phyloP scores from a whole-genome alignment of 768 basidiomycete genomes.

The Agrocybe praecox region DNA sequence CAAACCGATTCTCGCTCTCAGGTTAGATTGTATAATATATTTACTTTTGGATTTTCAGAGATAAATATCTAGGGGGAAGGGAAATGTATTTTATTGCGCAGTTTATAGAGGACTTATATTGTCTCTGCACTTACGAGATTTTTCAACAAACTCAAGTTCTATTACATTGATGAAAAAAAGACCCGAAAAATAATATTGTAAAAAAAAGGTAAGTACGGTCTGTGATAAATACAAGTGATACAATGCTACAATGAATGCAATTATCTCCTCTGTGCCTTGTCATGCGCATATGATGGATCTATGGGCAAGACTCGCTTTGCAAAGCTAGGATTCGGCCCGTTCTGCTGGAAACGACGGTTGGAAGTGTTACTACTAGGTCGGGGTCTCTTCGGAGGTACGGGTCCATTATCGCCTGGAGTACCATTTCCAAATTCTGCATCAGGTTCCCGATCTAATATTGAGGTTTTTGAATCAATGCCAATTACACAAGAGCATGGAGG shows the following conservation, averaged over 20 bases:
- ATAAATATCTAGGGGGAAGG: not conserved
- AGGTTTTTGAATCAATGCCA: too few species aligned
- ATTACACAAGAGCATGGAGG: too few species aligned
- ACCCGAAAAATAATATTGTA: too few species aligned
- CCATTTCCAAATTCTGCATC: slow-evolving; percentile 42
- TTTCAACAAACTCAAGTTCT: not conserved
- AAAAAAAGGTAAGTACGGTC: too few species aligned
- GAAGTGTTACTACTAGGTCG: slow-evolving; percentile 59
- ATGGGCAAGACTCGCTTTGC: slow-evolving; percentile 64
- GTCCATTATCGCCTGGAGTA: slow-evolving; percentile 38
- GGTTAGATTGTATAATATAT: not conserved
- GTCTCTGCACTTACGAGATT: not conserved
- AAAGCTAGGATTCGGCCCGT: too few species aligned
- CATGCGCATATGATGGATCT: slow-evolving; percentile 68
- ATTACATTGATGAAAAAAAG: not conserved
- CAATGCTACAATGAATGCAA: slow-evolving; percentile 39
- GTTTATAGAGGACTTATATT: too few species aligned
- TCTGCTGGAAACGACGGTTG: slow-evolving; percentile 24
- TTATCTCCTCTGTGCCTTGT: slow-evolving; percentile 57
- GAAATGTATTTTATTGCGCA: not conserved
- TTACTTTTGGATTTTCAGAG: not conserved
- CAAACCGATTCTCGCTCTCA: not conserved
- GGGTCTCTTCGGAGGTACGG: slow-evolving; percentile 57
- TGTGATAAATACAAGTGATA: slow-evolving; percentile 4
- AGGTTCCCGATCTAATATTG: slow-evolving; percentile 74